A percentile compares a stretch with the other conserved stretches of the same genome.
Evolutionary conservation across 2,329 filamentous ascomycete species (phyloP).

Genomic region (Neofusicoccum umdonicola): DNA sequence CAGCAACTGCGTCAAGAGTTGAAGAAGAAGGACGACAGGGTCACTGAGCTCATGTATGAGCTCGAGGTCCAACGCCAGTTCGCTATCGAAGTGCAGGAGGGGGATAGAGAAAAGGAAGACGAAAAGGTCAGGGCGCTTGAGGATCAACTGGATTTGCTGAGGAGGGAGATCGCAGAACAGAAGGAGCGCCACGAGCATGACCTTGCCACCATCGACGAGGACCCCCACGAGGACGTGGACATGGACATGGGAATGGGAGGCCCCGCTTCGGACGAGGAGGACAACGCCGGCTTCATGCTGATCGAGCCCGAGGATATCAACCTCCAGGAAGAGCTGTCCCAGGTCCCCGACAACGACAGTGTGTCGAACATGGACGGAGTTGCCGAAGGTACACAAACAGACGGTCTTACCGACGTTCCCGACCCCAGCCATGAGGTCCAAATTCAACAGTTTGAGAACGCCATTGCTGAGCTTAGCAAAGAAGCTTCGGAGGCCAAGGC

Average conservation of each 20-base stretch:
- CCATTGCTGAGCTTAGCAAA: slow-evolving; percentile 38
- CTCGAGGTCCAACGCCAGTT: slow-evolving; percentile 38
- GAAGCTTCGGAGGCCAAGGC: slow-evolving; percentile 41
- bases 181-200: slow-evolving; percentile 20
- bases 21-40: slow-evolving; percentile 31
- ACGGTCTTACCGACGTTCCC: slow-evolving; percentile 16
- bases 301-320: slow-evolving; percentile 35
- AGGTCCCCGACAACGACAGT: background rate
- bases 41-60: slow-evolving; percentile 32
- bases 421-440: slow-evolving; percentile 26
- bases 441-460: slow-evolving; percentile 36
- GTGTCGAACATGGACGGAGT: background rate
- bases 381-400: slow-evolving; percentile 18
- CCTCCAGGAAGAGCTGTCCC: slow-evolving; percentile 29
- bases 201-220: slow-evolving; percentile 17
- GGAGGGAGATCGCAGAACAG: slow-evolving; percentile 35
- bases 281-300: slow-evolving; percentile 26
- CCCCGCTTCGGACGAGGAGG: slow-evolving; percentile 25
- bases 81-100: slow-evolving; percentile 39
- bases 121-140: slow-evolving; percentile 29
- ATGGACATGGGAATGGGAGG: slow-evolving; percentile 20
- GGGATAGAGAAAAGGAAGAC: slow-evolving; percentile 32
- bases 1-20: slow-evolving; percentile 38
- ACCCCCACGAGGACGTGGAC: slow-evolving; percentile 22
- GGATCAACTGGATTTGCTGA: slow-evolving; percentile 28